Base-by-base conservation (phyloP, 2,329 filamentous ascomycete genomes). In the Mycosphaerella sp. region DNA sequence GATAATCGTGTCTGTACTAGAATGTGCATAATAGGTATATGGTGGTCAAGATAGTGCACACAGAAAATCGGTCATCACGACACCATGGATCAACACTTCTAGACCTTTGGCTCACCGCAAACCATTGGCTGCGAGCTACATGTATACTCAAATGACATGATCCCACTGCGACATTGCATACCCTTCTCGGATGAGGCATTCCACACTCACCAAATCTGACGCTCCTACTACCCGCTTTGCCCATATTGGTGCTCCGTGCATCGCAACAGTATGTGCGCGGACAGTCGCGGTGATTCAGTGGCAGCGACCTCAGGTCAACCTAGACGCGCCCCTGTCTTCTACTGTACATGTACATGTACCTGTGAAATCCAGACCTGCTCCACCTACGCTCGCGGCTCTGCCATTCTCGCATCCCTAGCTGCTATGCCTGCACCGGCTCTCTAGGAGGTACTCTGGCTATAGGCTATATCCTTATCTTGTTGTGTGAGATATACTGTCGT, bases 271-370 rank as follows among this genome's bases (percentile, higher is more conserved):
- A 6, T 42, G 10, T 12, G 6, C 21, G 23, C 14, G 14, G 14
- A 17, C 14, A 17, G 14, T 1, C 14, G 14, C 17, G 17, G 23
- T 31, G 48, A 51, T 14, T 51, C 48, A 51, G 48, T 51, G 48
- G 48, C 41, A 45, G 31, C 42, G 38, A 51, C 48, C 29, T 51
- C 48, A 45, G 48, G 40, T 44, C 39, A 17, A 23, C 31, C n/a
- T 6, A 36, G 14, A 14, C 21, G 11, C n/a, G 34, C 34, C n/a
- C 17, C 11, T 48, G 31, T 48, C 42, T 44, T 10, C 17, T 14
- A 17, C 14, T 17, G 14, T 17, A 42, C 21, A 21, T 4, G 21
- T 21, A 21, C 21, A 21, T 4, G 21, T 21, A 21, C 21, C 21
- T 44, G 5, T 8, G 21, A 44, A 10, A 29, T 44, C 9, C 6